Conservation (phyloP, 495 filamentous ascomycete genomes). For the Cryomyces minteri region DNA sequence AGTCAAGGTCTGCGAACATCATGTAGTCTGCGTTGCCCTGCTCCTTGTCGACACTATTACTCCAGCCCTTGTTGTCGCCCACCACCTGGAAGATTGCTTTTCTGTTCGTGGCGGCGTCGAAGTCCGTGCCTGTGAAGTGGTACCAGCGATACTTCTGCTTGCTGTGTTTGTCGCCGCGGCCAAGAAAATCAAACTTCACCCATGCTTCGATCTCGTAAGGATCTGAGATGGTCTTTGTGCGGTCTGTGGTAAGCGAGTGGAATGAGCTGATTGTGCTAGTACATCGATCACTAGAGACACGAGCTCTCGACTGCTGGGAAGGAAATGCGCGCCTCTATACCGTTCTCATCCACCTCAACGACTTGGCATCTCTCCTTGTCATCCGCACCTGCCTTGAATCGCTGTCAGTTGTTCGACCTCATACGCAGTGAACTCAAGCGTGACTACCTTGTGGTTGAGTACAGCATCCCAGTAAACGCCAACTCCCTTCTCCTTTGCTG, state of each 20-base stretch:
- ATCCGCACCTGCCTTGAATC: constrained; percentile 26
- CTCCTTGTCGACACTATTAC: constrained; percentile 41
- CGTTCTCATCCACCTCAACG: constrained; percentile 38
- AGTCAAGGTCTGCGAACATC: constrained; percentile 43
- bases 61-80: constrained; percentile 47
- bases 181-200: constrained; percentile 47
- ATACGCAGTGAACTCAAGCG: constrained; percentile 24
- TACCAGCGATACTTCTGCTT: constrained; percentile 42
- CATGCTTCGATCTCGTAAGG: constrained; percentile 48
- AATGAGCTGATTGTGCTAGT: too few species aligned
- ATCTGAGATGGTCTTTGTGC: constrained; percentile 33
- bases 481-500: constrained; percentile 33
- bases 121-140: constrained; percentile 56
- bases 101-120: constrained; percentile 35
- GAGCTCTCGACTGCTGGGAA: too few species aligned
- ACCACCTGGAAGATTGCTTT: constrained; percentile 51
- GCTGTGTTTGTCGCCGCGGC: constrained; percentile 40
- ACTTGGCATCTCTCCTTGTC: constrained; percentile 37
- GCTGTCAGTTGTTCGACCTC: too few species aligned
- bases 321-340: too few species aligned
- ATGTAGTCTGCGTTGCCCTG: constrained; percentile 61
- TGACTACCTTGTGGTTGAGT: constrained; percentile 49
- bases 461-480: constrained; percentile 59
- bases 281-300: too few species aligned
- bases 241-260: constrained; percentile 18